Evolutionary conservation across 148 eudicot genomes (phyloP).

Genomic region (Rhododendron ovatum): DNA sequence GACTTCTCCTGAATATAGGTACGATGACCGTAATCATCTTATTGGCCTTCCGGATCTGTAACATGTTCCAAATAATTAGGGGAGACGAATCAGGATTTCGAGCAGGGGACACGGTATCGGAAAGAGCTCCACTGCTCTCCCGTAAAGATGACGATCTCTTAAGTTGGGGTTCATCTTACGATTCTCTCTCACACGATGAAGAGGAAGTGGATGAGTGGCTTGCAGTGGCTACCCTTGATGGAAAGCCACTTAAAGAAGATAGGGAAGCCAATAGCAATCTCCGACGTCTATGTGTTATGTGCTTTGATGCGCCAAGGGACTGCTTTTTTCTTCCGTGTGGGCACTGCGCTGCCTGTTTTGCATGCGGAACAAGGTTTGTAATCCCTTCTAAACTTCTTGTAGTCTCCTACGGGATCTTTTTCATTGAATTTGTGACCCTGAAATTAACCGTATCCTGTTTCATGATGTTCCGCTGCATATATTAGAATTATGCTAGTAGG

Average conservation of each 20-base stretch:
- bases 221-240: constrained; percentile 22
- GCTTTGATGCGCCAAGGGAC: constrained; percentile 53
- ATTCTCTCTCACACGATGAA: constrained; percentile 44
- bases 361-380: constrained; percentile 53
- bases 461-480: neutral
- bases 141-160: constrained; percentile 39
- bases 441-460: neutral
- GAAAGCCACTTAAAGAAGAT: constrained; percentile 23
- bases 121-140: constrained; percentile 45
- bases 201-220: constrained; percentile 34
- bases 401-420: neutral
- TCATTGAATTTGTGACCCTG: neutral
- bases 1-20: constrained; percentile 27
- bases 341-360: constrained; percentile 57
- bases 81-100: constrained; percentile 16
- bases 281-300: constrained; percentile 41
- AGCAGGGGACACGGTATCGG: constrained; percentile 17
- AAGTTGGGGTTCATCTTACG: constrained; percentile 57
- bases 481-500: neutral
- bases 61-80: constrained; percentile 15
- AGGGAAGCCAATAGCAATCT: constrained; percentile 27
- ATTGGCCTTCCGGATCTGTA: constrained; percentile 24
- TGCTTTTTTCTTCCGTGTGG: constrained; percentile 67
- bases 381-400: neutral
- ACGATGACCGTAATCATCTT: constrained; percentile 26